Evolutionary conservation across 768 basidiomycete species (phyloP), one percentile per base, ranked within the genome.

Genomic region (Agrocybe pediades): DNA sequence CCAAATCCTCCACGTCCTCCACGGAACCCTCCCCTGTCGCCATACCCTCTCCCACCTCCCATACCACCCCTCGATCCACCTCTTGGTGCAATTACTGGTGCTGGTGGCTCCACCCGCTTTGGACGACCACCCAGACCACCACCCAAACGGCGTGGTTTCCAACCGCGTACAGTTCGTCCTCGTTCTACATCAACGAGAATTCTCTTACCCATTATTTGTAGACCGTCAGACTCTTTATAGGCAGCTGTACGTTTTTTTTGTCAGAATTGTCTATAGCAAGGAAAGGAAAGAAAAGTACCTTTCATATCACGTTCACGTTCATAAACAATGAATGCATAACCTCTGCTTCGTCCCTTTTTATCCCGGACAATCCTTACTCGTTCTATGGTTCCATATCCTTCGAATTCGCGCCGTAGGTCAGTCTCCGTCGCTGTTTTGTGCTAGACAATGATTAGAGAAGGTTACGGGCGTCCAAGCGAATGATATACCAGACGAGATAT

Each of bases 231-330:
- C 69, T 98, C 97, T 74, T 98, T 98, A 82, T 98, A 99, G 13
- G 96, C 97, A 59, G 89, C 88, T 90, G 59, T 41, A 54, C 39
- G n/a, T n/a, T n/a, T n/a, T 59, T 58, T 39, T 59, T 49, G 43
- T 52, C 46, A 60, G 60, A 41, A 60, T 46, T 45, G 53, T 54
- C 51, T 33, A 57, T 47, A 43, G 46, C 42, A 51, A 52, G 50
- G 53, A 53, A 49, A 51, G 42, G 20, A 55, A 55, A 26, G 17
- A 47, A 59, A 67, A 53, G 42, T 69, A 95, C 95, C 95, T 84
- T 98, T 98, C 97, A 99, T 99, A 69, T 99, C 97, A 54, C 95
- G 85, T 74, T 98, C 97, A 25, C 97, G 85, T 68, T 99, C 97
- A 61, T 93, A 99, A 16, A 99, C 95, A 58, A 99, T 81, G 72